Evolutionary conservation across 2,329 filamentous ascomycete genomes (phyloP).

Genomic region (Penicillium digitatum): DNA sequence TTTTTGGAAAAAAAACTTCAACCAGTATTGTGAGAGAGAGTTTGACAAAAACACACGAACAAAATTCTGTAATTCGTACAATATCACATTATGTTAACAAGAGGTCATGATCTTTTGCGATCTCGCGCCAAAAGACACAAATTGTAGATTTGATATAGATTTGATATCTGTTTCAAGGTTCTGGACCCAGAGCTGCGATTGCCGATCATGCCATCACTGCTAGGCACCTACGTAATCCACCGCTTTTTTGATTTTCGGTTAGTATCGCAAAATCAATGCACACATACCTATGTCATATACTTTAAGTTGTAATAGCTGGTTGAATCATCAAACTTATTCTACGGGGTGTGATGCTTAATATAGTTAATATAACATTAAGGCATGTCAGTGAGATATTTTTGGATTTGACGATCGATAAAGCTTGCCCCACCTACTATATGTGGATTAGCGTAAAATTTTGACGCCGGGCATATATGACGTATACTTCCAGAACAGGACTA

Average conservation of each 20-base stretch:
- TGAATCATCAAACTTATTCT: background rate
- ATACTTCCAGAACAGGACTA: background rate
- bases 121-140: background rate
- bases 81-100: background rate
- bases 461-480: background rate
- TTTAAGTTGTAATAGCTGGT: background rate
- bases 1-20: background rate
- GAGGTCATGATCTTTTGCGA: background rate
- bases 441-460: background rate
- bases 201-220: conserved; percentile 4
- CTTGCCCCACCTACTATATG: background rate
- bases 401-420: background rate
- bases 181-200: background rate
- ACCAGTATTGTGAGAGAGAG: background rate
- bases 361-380: background rate
- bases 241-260: background rate
- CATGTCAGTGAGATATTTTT: conserved; percentile 1
- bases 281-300: background rate
- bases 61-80: background rate
- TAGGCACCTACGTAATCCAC: background rate
- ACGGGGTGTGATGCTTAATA: background rate
- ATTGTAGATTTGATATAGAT: background rate
- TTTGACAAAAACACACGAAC: background rate
- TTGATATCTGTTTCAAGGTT: background rate
- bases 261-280: background rate